phyloP scores from a whole-genome alignment of 805 yeast genomes.

The Debaryomyces tyrocola region DNA sequence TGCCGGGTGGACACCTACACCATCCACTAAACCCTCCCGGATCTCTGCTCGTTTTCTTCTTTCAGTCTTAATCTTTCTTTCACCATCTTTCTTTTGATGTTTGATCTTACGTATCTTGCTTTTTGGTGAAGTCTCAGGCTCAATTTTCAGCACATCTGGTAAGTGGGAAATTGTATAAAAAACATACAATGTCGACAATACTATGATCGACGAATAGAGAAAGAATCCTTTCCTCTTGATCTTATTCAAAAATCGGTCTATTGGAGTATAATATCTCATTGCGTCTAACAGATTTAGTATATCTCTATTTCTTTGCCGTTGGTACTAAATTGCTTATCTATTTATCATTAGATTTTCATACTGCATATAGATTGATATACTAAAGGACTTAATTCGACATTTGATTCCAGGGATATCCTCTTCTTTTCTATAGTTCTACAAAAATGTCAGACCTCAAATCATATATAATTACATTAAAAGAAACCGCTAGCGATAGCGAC shows the following conservation, averaged over 20 bases:
- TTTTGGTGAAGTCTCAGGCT: neutral
- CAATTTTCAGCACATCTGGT: constrained; percentile 8
- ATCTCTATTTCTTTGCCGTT: neutral
- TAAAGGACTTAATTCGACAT: neutral
- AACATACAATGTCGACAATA: constrained; percentile 28
- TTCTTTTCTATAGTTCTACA: constrained; percentile 1
- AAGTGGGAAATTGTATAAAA: constrained; percentile 19
- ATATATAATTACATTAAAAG: constrained; percentile 49
- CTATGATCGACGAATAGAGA: constrained; percentile 30
- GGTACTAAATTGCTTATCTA: too few species aligned
- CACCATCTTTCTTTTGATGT: neutral
- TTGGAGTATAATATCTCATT: constrained; percentile 19
- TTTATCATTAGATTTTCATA: neutral
- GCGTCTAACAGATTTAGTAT: neutral
- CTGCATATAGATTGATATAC: constrained; percentile 1
- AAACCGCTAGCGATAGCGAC: constrained; percentile 41
- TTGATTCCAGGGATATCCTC: neutral
- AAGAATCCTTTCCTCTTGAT: constrained; percentile 36
- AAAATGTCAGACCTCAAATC: constrained; percentile 30
- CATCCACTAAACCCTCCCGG: too few species aligned
- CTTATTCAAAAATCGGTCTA: constrained; percentile 29
- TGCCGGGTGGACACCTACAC: too few species aligned
- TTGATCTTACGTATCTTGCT: neutral
- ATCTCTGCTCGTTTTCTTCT: neutral
- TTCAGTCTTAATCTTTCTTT: neutral